These are phyloP conservation scores for Harringtonia lauricola DNA, from an alignment of 2,329 filamentous ascomycete genomes.

Conservation along the genomic window DNA sequence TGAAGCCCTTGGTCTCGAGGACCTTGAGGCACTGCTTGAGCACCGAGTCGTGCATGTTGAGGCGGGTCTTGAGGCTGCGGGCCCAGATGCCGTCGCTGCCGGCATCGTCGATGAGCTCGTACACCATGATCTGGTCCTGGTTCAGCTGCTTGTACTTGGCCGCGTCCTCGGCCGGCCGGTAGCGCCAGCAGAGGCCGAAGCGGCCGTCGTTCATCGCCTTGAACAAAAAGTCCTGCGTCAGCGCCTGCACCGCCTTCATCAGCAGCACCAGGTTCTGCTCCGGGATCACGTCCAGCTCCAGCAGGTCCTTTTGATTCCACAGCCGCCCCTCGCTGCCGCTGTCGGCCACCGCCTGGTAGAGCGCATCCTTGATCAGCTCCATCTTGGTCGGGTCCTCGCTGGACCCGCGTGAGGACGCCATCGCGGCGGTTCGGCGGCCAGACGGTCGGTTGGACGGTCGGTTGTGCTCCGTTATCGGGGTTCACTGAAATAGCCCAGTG, in stretches of 20 bases:
- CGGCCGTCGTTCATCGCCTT: slow-evolving; percentile 32
- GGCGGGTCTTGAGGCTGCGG: slow-evolving; percentile 67
- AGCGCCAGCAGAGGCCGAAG: slow-evolving; percentile 42
- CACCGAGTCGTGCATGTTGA: slow-evolving; percentile 74
- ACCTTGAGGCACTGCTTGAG: slow-evolving; percentile 75
- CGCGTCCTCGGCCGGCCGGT: slow-evolving; percentile 48
- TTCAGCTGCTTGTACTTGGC: slow-evolving; percentile 53
- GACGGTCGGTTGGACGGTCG: no score
- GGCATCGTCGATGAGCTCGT: slow-evolving; percentile 77
- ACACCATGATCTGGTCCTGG: slow-evolving; percentile 75
- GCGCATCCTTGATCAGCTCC: slow-evolving; percentile 39
- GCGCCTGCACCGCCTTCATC: slow-evolving; percentile 42
- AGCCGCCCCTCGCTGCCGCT: slow-evolving; percentile 34
- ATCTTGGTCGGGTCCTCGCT: slow-evolving; percentile 28
- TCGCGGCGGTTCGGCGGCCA: background rate
- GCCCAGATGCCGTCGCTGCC: slow-evolving; percentile 85
- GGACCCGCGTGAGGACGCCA: slow-evolving; percentile 9
- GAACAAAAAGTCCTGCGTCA: slow-evolving; percentile 51
- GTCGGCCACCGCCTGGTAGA: slow-evolving; percentile 45
- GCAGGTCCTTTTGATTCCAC: slow-evolving; percentile 48
- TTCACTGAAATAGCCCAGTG: no score
- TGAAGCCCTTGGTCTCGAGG: slow-evolving; percentile 70
- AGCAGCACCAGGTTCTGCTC: slow-evolving; percentile 43
- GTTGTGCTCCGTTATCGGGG: no score
- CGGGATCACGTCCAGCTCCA: slow-evolving; percentile 45